Conservation (phyloP, 2,329 filamentous ascomycete genomes). For the Fusarium pininemorale region DNA sequence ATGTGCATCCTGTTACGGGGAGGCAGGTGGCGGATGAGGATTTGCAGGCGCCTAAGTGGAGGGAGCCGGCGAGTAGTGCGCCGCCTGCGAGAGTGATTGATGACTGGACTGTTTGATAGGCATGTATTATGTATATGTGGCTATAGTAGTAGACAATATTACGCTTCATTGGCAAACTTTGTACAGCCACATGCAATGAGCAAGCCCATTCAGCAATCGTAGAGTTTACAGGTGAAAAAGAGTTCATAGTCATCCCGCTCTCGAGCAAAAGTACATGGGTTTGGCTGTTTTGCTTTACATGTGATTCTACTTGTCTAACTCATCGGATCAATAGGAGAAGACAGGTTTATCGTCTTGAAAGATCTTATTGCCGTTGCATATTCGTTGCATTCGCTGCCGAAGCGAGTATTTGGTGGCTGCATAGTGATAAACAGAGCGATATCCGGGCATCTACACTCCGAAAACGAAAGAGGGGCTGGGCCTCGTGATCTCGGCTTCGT, state of each 20-base stretch:
- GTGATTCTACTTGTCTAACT: rapidly evolving
- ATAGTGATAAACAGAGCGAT: background rate
- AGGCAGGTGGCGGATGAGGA: background rate
- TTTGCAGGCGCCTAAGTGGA: background rate
- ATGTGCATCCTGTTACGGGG: background rate
- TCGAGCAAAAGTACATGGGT: no score
- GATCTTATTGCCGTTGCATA: background rate
- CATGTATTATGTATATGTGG: background rate
- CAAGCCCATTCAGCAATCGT: no score
- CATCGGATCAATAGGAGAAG: no score
- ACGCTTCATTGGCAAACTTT: rapidly evolving
- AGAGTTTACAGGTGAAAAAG: no score
- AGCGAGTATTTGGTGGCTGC: background rate
- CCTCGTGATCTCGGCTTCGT: background rate
- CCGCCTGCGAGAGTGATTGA: background rate
- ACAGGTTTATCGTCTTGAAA: rapidly evolving
- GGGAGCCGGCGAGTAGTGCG: background rate
- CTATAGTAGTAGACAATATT: background rate
- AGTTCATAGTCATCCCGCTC: rapidly evolving
- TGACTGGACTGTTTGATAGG: background rate
- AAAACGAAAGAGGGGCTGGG: background rate
- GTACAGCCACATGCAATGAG: background rate
- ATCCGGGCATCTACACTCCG: background rate
- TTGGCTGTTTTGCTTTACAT: rapidly evolving
- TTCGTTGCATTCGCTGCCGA: background rate